Conservation (phyloP, 108 stramenopile genomes). For the Poteriospumella lacustris region DNA sequence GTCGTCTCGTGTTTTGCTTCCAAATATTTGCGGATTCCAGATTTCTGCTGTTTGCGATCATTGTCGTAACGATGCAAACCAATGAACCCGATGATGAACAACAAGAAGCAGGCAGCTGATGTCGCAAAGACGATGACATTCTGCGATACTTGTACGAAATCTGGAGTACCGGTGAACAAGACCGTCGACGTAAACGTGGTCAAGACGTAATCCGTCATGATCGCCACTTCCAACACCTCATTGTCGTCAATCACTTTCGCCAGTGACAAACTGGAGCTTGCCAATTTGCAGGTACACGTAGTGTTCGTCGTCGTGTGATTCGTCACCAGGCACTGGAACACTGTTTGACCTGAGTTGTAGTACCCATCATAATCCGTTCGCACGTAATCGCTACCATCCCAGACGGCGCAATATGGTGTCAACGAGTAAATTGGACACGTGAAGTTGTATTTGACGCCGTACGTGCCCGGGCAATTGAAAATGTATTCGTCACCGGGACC, state of each 20-base stretch:
- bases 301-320: background rate
- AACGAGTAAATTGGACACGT: background rate
- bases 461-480: background rate
- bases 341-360: background rate
- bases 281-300: background rate
- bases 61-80: too few species aligned
- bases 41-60: too few species aligned
- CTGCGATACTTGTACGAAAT: too few species aligned
- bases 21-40: too few species aligned
- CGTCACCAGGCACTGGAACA: background rate
- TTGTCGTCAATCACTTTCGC: background rate
- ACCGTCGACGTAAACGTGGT: too few species aligned
- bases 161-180: too few species aligned
- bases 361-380: too few species aligned
- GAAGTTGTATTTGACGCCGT: background rate
- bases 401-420: background rate
- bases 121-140: too few species aligned
- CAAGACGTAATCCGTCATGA: background rate
- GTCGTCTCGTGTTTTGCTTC: too few species aligned
- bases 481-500: too few species aligned
- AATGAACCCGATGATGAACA: too few species aligned
- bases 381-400: background rate
- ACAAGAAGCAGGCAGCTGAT: too few species aligned
- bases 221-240: background rate
- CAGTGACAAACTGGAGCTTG: background rate